A percentile compares a stretch with the other conserved stretches of the same genome.
These are phyloP conservation scores for Paulownia fortunei DNA, from an alignment of 257 asterid genomes.

Conservation along the genomic window DNA sequence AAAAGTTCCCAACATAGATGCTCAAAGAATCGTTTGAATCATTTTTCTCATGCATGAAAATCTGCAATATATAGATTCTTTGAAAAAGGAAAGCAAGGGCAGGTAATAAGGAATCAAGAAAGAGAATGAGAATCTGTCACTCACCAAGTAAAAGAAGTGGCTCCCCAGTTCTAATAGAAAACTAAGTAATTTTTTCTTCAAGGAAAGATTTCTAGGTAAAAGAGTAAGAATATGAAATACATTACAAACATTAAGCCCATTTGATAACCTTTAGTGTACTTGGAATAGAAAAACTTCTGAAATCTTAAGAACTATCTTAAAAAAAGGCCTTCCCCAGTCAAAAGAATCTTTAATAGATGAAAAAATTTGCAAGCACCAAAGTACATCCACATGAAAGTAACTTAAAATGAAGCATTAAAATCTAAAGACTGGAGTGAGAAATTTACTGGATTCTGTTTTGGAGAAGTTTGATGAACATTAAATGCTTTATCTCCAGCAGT, in stretches of 20 bases:
- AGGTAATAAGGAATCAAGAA: slow-evolving; percentile 12
- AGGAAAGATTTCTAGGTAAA: slow-evolving; percentile 4
- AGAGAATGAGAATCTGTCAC: slow-evolving; percentile 1
- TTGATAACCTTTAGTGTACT: neutral
- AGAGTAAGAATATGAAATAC: neutral
- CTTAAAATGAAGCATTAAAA: slow-evolving; percentile 2
- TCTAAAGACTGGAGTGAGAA: slow-evolving; percentile 23
- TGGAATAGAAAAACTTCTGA: neutral
- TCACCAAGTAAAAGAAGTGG: neutral
- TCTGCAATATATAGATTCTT: neutral
- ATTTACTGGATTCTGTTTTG: slow-evolving; percentile 51
- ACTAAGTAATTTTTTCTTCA: neutral
- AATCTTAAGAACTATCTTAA: neutral
- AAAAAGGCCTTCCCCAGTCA: neutral
- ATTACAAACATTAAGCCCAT: neutral
- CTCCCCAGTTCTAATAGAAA: neutral
- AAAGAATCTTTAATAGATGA: neutral
- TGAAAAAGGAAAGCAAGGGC: neutral
- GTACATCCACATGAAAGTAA: neutral
- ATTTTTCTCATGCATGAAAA: slow-evolving; percentile 18
- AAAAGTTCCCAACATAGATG: slow-evolving; percentile 1
- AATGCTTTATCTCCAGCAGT: slow-evolving; percentile 38
- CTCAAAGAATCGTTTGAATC: slow-evolving; percentile 7
- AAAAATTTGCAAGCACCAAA: neutral
- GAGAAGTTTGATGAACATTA: slow-evolving; percentile 29